Evolutionary conservation across 1,284 basidiomycete genomes (phyloP), one percentile per base, ranked within the genome.

Genomic region (Irpex sp.): DNA sequence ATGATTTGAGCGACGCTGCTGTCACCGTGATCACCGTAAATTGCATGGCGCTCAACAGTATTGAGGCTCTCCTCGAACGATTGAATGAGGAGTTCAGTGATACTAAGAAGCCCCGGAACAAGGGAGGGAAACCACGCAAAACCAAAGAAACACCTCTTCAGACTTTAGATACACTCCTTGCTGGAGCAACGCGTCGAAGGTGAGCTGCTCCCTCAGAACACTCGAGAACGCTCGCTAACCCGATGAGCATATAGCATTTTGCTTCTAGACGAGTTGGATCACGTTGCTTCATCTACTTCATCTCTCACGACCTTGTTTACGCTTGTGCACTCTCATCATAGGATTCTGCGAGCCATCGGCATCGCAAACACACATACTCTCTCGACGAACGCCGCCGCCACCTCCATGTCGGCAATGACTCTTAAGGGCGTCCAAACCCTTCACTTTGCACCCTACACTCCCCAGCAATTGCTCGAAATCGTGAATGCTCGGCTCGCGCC

Each of bases 331-430:
- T 73, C 80, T 2, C 74, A 81, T 59, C 71, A 80, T 1, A 70
- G 78, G 9, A 76, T 73, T 51, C 68, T 91, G 56, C 83, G 89
- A 51, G 74, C 90, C 48, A 84, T 93, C 64, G 90, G 87, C 56
- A 92, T 93, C 67, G 90, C 90, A 35, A 93, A 93, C 65, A 91
- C 89, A 0, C 90, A 93, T 68, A 92, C 90, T 4, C 82, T 93
- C 12, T 85, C 87, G 2, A 80, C 85, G 2, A 77, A 81, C 0
- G 73, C 77, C 0, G 76, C 80, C 21, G 64, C 70, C 2, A 67
- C 71, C 2, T 69, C 77, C 18, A 21, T 56, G 12, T 72, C 77
- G 3, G 59, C 72, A 7, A 66, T 69, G 19, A 73, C 78, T 16
- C 68, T 79, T 9, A 71, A 70, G 28, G 73, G 80, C 51, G 81